Conservation (phyloP, 2,329 filamentous ascomycete species). For the Ramularia endophylla region DNA sequence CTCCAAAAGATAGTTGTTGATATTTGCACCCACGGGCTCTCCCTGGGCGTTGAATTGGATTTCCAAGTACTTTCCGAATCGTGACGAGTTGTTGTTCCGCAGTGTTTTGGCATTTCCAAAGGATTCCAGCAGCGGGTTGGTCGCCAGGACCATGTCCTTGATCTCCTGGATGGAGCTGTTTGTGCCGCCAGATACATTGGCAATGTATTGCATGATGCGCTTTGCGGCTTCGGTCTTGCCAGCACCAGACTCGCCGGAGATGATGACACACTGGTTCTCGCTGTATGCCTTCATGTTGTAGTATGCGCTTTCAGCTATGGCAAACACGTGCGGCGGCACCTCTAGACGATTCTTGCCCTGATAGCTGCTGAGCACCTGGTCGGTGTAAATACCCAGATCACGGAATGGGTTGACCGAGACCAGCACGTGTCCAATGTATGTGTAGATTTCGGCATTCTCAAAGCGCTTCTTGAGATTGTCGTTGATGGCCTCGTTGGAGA, state of each 20-base stretch:
- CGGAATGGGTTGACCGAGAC: conserved; percentile 98
- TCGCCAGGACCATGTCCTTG: conserved; percentile 99
- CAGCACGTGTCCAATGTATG: conserved; percentile 98
- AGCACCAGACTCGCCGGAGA: conserved; percentile 95
- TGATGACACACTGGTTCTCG: conserved; percentile 99
- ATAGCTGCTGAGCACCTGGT: conserved; percentile 87
- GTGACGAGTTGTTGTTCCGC: conserved; percentile 97
- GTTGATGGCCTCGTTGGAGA: conserved; percentile 99
- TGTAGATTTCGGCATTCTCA: conserved; percentile 97
- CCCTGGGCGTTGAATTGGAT: conserved; percentile 90
- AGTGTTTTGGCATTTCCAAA: conserved; percentile 98
- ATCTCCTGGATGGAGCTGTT: conserved; percentile 89
- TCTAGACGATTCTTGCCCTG: conserved; percentile 95
- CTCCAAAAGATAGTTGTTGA: conserved; percentile 96
- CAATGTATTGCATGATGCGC: conserved; percentile 99
- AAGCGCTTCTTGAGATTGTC: conserved; percentile 98
- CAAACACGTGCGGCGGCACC: conserved; percentile 82
- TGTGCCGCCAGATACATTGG: conserved; percentile 82
- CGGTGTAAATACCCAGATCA: conserved; percentile 94
- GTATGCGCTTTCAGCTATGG: conserved; percentile 91
- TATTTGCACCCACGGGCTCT: conserved; percentile 92
- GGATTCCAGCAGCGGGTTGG: conserved; percentile 92
- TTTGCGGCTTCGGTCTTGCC: conserved; percentile 99
- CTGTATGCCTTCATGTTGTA: conserved; percentile 99
- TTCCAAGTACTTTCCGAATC: conserved; percentile 97